phyloP scores from a whole-genome alignment of 257 asterid species.

The Primulina eburnea region DNA sequence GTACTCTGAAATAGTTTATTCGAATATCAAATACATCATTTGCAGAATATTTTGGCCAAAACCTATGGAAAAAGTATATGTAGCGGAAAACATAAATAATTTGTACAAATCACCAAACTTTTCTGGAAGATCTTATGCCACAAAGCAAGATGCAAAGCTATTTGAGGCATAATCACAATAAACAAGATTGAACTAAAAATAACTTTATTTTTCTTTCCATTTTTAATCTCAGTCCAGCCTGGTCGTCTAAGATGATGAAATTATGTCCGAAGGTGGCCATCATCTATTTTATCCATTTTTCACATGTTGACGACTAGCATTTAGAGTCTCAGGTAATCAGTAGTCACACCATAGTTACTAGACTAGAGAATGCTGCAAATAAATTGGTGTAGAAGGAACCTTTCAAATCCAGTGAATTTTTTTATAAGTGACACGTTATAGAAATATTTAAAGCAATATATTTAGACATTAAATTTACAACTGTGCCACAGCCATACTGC shows the following conservation, averaged over 20 bases:
- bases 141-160: neutral
- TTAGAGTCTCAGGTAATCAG: neutral
- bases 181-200: too few species aligned
- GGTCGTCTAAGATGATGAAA: neutral
- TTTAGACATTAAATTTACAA: slow-evolving; percentile 45
- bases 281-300: neutral
- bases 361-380: slow-evolving; percentile 2
- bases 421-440: slow-evolving; percentile 19
- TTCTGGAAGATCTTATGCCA: too few species aligned
- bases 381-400: neutral
- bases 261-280: slow-evolving; percentile 3
- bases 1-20: neutral
- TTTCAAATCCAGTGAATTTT: slow-evolving; percentile 14
- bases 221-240: too few species aligned
- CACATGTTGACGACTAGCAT: neutral
- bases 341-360: slow-evolving; percentile 9
- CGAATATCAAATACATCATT: neutral
- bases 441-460: slow-evolving; percentile 31
- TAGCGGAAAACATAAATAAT: neutral
- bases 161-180: neutral
- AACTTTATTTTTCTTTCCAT: too few species aligned
- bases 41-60: neutral
- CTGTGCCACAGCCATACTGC: slow-evolving; percentile 89
- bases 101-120: slow-evolving; percentile 1
- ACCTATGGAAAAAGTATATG: neutral